phyloP scores from a whole-genome alignment of 768 basidiomycete genomes.

The Podaxis pistillaris region DNA sequence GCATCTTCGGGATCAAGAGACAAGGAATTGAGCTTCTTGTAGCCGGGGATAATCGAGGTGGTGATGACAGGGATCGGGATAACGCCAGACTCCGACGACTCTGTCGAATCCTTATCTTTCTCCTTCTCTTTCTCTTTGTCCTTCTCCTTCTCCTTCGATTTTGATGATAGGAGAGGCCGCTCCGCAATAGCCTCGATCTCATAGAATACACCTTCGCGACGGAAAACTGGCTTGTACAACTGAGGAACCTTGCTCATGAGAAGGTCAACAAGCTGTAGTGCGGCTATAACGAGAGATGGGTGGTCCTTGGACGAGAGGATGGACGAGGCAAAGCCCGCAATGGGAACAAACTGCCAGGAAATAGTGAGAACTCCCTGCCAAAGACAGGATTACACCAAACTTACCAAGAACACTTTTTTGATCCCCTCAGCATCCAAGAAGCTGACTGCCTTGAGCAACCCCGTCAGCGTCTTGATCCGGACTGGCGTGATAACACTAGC shows the following conservation, averaged over 20 bases:
- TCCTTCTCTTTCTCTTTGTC: constrained; percentile 33
- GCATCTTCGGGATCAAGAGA: constrained; percentile 85
- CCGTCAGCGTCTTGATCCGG: constrained; percentile 85
- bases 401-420: constrained; percentile 72
- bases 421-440: constrained; percentile 81
- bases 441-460: constrained; percentile 86
- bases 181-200: constrained; percentile 82
- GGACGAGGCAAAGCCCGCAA: constrained; percentile 93
- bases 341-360: constrained; percentile 74
- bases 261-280: constrained; percentile 91
- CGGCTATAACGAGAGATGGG: constrained; percentile 79
- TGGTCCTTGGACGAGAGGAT: constrained; percentile 93
- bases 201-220: constrained; percentile 94
- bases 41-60: constrained; percentile 52
- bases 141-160: constrained; percentile 40
- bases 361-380: constrained; percentile 7
- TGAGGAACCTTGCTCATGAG: constrained; percentile 81
- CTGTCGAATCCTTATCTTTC: constrained; percentile 10
- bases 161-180: constrained; percentile 52
- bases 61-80: constrained; percentile 33
- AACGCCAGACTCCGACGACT: constrained; percentile 16
- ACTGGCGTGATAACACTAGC: constrained; percentile 90
- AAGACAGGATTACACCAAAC: constrained; percentile 23
- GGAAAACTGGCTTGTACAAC: constrained; percentile 86
- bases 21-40: constrained; percentile 68